phyloP scores from a whole-genome alignment of 2,329 filamentous ascomycete genomes.

The Fusarium armeniacum region DNA sequence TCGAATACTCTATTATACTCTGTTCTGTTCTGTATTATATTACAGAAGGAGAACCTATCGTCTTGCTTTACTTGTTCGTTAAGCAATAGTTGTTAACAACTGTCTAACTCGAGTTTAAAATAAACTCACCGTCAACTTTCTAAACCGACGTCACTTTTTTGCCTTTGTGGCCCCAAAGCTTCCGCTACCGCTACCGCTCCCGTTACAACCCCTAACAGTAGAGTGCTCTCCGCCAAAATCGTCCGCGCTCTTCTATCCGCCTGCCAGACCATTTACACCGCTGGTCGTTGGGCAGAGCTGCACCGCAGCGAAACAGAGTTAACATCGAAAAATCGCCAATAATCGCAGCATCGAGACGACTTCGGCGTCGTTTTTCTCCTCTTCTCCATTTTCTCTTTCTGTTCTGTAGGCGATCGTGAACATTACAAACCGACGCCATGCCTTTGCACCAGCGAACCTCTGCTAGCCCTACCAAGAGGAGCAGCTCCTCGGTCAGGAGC shows the following conservation, averaged over 20 bases:
- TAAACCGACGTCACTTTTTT: constrained; percentile 40
- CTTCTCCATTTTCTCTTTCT: constrained; percentile 33
- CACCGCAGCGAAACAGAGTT: constrained; percentile 46
- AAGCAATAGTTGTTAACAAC: constrained; percentile 26
- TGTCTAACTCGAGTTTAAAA: constrained; percentile 21
- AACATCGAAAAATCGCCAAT: constrained; percentile 41
- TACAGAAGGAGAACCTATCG: constrained; percentile 11
- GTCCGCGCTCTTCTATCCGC: constrained; percentile 42
- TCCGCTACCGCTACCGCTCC: constrained; percentile 47
- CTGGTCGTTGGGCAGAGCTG: constrained; percentile 52
- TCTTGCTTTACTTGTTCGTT: constrained; percentile 26
- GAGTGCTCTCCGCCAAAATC: constrained; percentile 44
- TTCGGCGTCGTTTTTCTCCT: constrained; percentile 31
- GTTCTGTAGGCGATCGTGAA: constrained; percentile 43
- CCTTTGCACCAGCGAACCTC: constrained; percentile 50
- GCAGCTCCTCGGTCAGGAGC: constrained; percentile 47
- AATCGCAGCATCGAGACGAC: constrained; percentile 39
- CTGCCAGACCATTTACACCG: constrained; percentile 48
- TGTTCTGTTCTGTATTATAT: constrained; percentile 11
- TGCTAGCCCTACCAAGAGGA: constrained; percentile 49
- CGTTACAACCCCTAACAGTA: constrained; percentile 39
- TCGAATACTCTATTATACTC: constrained; percentile 19
- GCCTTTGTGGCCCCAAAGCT: constrained; percentile 45
- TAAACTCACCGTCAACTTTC: constrained; percentile 21
- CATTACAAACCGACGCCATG: constrained; percentile 46